Evolutionary conservation across 2,329 filamentous ascomycete species (phyloP).

Genomic region (Gyromitra esculenta): DNA sequence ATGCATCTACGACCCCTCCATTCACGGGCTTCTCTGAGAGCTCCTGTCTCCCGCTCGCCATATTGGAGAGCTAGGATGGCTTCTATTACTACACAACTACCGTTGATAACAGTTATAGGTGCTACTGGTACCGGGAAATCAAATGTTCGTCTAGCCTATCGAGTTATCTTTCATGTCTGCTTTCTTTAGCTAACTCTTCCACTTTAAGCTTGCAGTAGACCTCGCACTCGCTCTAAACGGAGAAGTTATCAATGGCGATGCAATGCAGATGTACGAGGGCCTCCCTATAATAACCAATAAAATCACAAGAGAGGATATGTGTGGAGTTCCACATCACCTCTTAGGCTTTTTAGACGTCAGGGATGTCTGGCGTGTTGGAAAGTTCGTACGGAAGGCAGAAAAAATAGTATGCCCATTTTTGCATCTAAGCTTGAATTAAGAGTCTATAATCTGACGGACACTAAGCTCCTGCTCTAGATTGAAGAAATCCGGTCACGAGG

Average conservation of each 20-base stretch:
- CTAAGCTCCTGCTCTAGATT: conserved; percentile 64
- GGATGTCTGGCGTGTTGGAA: conserved; percentile 82
- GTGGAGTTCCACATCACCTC: conserved; percentile 86
- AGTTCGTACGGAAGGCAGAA: conserved; percentile 62
- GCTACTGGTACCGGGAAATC: conserved; percentile 95
- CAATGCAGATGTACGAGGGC: conserved; percentile 95
- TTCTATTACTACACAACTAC: conserved; percentile 58
- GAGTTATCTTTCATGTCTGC: not conserved
- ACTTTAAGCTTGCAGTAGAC: conserved; percentile 77
- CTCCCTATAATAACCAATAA: conserved; percentile 97
- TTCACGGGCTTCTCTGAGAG: not conserved
- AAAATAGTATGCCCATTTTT: conserved; percentile 29
- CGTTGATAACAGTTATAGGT: conserved; percentile 83
- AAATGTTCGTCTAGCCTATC: conserved; percentile 69
- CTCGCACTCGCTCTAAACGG: conserved; percentile 84
- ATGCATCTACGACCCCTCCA: conserved; percentile 18
- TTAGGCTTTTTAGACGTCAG: conserved; percentile 80
- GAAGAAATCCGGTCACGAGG: conserved; percentile 80
- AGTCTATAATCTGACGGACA: conserved; percentile 31
- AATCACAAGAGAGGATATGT: conserved; percentile 76
- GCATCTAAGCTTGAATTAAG: not conserved
- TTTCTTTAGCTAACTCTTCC: not conserved
- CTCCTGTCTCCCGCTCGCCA: not conserved
- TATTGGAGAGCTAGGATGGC: conserved; percentile 2
- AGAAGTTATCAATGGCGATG: conserved; percentile 96